Conservation (phyloP, 2,329 filamentous ascomycete genomes). For the Apiospora arundinis region DNA sequence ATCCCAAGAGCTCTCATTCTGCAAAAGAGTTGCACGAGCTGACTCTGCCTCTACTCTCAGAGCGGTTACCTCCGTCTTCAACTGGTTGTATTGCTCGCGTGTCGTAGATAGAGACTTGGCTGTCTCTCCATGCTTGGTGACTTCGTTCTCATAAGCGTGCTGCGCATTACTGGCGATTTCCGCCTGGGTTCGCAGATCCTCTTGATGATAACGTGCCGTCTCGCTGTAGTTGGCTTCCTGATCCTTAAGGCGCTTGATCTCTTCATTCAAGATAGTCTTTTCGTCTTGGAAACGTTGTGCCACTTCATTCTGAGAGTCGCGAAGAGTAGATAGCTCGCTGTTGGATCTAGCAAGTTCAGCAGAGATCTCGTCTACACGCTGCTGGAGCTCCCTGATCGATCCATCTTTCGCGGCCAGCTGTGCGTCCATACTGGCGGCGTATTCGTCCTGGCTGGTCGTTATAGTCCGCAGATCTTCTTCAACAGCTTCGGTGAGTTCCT, state of each 20-base stretch:
- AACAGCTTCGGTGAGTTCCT: constrained; percentile 81
- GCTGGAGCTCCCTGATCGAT: constrained; percentile 80
- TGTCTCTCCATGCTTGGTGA: constrained; percentile 95
- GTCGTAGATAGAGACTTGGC: constrained; percentile 82
- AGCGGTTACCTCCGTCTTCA: constrained; percentile 79
- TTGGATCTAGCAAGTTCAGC: constrained; percentile 83
- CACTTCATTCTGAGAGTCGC: constrained; percentile 80
- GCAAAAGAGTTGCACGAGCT: constrained; percentile 76
- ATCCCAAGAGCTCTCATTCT: constrained; percentile 87
- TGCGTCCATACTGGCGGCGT: constrained; percentile 83
- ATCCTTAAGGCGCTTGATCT: constrained; percentile 82
- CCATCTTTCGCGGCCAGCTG: constrained; percentile 78
- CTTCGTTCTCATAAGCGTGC: constrained; percentile 92
- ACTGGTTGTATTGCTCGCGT: constrained; percentile 79
- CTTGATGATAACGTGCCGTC: constrained; percentile 83
- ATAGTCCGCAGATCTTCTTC: constrained; percentile 87
- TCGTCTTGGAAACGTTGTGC: constrained; percentile 78
- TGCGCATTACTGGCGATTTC: constrained; percentile 93
- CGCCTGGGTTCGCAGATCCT: constrained; percentile 90
- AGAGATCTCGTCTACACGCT: constrained; percentile 83
- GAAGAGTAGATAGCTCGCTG: constrained; percentile 78
- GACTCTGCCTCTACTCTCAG: constrained; percentile 84
- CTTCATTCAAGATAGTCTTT: constrained; percentile 77
- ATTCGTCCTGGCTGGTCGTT: constrained; percentile 82
- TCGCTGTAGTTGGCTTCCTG: constrained; percentile 81